Percentiles rank a stretch among this genome's conserved stretches.
phyloP scores from a whole-genome alignment of 2,329 filamentous ascomycete genomes.

The Phialemoniopsis sp. region DNA sequence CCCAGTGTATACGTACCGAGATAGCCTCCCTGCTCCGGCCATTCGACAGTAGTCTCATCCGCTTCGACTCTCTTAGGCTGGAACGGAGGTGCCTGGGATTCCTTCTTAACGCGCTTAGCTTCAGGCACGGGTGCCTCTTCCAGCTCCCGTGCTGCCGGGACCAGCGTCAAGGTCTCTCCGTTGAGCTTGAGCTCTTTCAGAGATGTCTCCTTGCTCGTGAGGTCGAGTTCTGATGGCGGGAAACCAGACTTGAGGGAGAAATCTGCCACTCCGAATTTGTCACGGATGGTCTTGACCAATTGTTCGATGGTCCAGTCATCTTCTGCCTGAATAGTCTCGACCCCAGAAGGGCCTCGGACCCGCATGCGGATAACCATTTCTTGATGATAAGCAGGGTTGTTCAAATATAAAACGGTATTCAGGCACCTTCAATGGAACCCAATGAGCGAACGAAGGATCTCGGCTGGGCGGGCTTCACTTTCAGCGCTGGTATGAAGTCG shows the following conservation, averaged over 20 bases:
- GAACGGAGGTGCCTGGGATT: constrained; percentile 16
- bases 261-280: constrained; percentile 58
- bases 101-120: constrained; percentile 5
- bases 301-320: constrained; percentile 63
- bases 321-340: constrained; percentile 64
- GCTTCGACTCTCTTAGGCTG: constrained; percentile 26
- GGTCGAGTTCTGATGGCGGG: constrained; percentile 67
- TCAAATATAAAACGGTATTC: no score
- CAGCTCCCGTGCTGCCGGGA: constrained; percentile 29
- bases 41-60: constrained; percentile 40
- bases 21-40: constrained; percentile 45
- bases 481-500: no score
- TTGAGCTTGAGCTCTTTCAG: constrained; percentile 44
- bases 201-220: constrained; percentile 38
- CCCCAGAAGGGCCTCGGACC: constrained; percentile 70
- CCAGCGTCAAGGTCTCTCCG: constrained; percentile 47
- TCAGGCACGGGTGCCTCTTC: constrained; percentile 5
- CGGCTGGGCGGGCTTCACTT: no score
- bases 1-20: constrained; percentile 32
- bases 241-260: constrained; percentile 84
- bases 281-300: constrained; percentile 55
- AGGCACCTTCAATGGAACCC: no score
- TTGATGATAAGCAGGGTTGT: background rate
- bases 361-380: constrained; percentile 61
- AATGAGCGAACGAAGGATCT: no score